Conservation (phyloP, 768 basidiomycete genomes). For the Chalciporus pseudorubinellus region DNA sequence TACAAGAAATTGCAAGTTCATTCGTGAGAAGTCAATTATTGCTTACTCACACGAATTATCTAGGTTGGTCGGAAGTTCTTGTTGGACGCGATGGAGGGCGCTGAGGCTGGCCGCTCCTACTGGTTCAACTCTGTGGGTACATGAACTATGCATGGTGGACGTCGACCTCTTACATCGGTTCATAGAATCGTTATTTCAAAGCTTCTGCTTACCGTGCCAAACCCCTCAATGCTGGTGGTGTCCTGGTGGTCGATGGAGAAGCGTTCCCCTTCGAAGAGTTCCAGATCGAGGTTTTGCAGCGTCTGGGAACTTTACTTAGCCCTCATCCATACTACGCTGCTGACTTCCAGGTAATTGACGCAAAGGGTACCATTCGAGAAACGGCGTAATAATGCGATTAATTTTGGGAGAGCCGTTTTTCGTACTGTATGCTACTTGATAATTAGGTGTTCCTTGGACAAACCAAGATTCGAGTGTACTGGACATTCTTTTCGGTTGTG, state of each 20-base stretch:
- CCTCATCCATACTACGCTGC: slow-evolving; percentile 52
- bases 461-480: no score
- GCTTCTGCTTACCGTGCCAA: slow-evolving; percentile 71
- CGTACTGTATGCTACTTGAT: background rate
- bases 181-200: slow-evolving; percentile 69
- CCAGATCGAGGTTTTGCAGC: slow-evolving; percentile 72
- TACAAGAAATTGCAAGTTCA: slow-evolving; percentile 56
- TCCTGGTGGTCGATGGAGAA: slow-evolving; percentile 78
- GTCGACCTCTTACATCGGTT: slow-evolving; percentile 5
- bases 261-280: slow-evolving; percentile 69
- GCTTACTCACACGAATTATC: slow-evolving; percentile 1
- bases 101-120: slow-evolving; percentile 56
- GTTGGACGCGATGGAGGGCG: slow-evolving; percentile 55
- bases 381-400: background rate
- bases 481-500: no score
- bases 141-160: background rate
- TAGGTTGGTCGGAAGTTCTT: slow-evolving; percentile 45
- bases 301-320: slow-evolving; percentile 64
- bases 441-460: background rate
- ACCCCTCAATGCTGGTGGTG: slow-evolving; percentile 52
- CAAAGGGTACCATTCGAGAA: slow-evolving; percentile 21
- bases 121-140: slow-evolving; percentile 59
- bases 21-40: background rate
- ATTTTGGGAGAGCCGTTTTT: background rate
- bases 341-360: slow-evolving; percentile 41